phyloP scores from a whole-genome alignment of 345 rosid genomes.

The Eucalyptus sp. region DNA sequence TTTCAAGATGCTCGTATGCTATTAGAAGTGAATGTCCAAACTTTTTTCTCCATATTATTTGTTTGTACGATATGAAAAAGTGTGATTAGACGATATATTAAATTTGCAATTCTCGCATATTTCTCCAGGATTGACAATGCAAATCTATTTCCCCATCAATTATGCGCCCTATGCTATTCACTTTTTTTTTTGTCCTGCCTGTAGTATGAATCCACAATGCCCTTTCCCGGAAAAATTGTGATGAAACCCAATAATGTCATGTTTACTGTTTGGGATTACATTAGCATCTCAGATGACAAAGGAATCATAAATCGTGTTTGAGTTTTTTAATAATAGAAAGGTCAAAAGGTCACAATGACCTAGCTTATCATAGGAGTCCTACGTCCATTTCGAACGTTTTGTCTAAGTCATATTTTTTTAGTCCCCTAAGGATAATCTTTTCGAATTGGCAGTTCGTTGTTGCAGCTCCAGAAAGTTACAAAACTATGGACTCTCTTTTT shows the following conservation, averaged over 20 bases:
- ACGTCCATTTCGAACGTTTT: background rate
- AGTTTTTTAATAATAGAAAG: background rate
- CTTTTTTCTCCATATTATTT: background rate
- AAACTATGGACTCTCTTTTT: background rate
- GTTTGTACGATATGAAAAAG: background rate
- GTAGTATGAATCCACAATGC: background rate
- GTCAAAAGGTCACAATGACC: background rate
- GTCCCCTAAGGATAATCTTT: background rate
- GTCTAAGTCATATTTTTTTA: background rate
- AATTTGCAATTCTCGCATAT: no score
- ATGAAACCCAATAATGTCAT: background rate
- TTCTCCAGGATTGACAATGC: fast-evolving
- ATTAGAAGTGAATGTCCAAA: fast-evolving
- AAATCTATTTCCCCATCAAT: no score
- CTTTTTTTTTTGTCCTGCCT: background rate
- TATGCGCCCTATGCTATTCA: no score
- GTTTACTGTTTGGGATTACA: background rate
- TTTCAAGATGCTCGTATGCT: background rate
- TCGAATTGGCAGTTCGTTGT: fast-evolving
- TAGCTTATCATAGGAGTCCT: background rate
- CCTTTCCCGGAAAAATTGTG: background rate
- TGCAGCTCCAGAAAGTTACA: background rate
- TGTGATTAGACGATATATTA: no score
- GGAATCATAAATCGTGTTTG: background rate
- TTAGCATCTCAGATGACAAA: background rate